Percentiles rank a stretch among this genome's conserved stretches.
These are phyloP conservation scores for Hordeum pubiflorum DNA, from an alignment of 202 grass and related monocot genomes.

Conservation along the genomic window DNA sequence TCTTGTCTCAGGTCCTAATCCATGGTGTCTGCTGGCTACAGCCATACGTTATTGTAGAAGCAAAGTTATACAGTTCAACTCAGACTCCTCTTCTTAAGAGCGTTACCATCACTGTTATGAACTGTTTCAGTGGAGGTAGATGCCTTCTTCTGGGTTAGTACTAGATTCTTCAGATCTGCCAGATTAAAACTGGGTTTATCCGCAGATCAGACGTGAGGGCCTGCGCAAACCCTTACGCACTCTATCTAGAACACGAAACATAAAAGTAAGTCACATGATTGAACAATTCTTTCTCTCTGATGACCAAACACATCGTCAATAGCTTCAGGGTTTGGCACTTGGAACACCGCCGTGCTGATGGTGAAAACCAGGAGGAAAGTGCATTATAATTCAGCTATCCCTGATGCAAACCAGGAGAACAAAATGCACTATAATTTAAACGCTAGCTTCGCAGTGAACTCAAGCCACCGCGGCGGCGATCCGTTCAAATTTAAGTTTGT, in stretches of 20 bases:
- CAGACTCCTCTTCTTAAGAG: neutral
- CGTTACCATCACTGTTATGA: neutral
- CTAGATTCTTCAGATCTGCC: conserved; percentile 11
- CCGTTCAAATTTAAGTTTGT: conserved; percentile 23
- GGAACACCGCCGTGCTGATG: neutral
- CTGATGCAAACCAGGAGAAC: too few relatives aligned
- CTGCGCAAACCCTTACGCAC: neutral
- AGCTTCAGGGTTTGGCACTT: neutral
- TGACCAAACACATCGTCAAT: neutral
- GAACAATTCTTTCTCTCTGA: neutral
- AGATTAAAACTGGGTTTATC: neutral
- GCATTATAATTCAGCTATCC: neutral
- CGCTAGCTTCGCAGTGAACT: conserved; percentile 21
- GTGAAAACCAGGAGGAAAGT: conserved; percentile 7
- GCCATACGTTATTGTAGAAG: neutral
- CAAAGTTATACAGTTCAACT: neutral
- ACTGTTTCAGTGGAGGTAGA: neutral
- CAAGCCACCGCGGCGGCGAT: conserved; percentile 10
- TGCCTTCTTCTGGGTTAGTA: neutral
- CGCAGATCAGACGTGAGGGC: neutral
- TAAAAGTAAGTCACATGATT: neutral
- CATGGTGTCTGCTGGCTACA: neutral
- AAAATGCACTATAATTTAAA: too few relatives aligned
- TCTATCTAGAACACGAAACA: neutral
- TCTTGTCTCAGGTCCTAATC: conserved; percentile 10